Base-by-base conservation (phyloP, 2,329 filamentous ascomycete genomes). In the Niveomyces coronatus region DNA sequence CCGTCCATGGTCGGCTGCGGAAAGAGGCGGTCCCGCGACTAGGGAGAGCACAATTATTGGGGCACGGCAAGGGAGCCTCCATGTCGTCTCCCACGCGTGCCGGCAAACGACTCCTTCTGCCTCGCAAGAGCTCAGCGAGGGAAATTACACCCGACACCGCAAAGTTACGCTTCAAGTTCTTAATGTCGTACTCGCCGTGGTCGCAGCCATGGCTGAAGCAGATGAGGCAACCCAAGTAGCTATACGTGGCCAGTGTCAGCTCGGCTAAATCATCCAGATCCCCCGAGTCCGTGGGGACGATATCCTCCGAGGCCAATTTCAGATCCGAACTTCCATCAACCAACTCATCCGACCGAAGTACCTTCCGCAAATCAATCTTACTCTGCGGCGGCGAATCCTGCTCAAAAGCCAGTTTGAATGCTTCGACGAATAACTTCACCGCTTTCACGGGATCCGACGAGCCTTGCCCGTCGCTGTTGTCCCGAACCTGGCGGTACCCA, bases 171-270 rank as follows among this genome's bases (percentile, higher is more conserved):
- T 74, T 70, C 42, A 71, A 51, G 31, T 65, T 65, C 32, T 56
- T 70, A 35, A 69, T 67, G 39, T 73, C 68, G 36, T 74, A 76
- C 38, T 76, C 72, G 31, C 73, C 74, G 44, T 78, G 74, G 48
- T 77, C 74, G 42, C 74, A 78, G 10, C 72, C 74, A 50, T 76
- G 68, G 35, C 70, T 70, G 48, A 66, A 71, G 53, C 74, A 78
- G 36, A 76, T 67, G n/a, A 74, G 54, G 46, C 74, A 78, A 10
- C 69, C 70, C 13, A 77, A 60, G 9, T 71, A 62, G 22, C 65
- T 65, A 48, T 76, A 74, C 2, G 70, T 76, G 34, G 69, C 68
- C 17, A 77, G 50, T 24, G 65, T 63, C 16, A 61, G 61, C 46
- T 73, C 68, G 10, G 67, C 61, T 39, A 62, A 44, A 6, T 62